Conservation (phyloP, 2,329 filamentous ascomycete genomes). For the Juglanconis sp. region DNA sequence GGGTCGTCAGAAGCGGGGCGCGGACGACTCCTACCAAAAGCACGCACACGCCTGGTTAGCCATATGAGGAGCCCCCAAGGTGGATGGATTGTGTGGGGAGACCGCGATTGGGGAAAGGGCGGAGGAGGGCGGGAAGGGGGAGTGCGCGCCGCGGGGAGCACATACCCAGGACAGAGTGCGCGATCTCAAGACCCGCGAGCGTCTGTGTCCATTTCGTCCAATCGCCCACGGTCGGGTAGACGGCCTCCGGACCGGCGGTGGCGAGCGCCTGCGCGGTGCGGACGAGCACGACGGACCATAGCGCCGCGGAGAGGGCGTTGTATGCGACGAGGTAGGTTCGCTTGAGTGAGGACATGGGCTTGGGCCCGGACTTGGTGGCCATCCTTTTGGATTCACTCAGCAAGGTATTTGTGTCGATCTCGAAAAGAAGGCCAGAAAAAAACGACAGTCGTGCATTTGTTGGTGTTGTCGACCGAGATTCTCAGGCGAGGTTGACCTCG, state of each 20-base stretch:
- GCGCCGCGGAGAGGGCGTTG: conserved; percentile 31
- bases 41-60: not conserved
- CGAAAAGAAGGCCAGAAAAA: not conserved
- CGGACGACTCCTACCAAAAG: conserved; percentile 70
- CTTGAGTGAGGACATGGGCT: conserved; percentile 27
- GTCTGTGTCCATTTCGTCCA: conserved; percentile 82
- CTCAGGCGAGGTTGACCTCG: not conserved
- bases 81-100: not conserved
- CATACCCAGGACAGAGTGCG: conserved; percentile 75
- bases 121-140: not conserved
- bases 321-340: conserved; percentile 17
- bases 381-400: not conserved
- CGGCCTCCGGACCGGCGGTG: conserved; percentile 51
- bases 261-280: conserved; percentile 58
- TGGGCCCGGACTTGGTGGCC: conserved; percentile 19
- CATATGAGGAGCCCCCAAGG: not conserved
- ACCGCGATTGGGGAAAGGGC: no score
- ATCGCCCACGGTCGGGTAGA: conserved; percentile 60
- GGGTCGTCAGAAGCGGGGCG: conserved; percentile 78
- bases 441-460: not conserved
- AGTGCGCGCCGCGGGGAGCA: conserved; percentile 1
- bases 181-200: conserved; percentile 74
- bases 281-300: conserved; percentile 76
- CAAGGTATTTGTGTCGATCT: not conserved
- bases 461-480: not conserved